phyloP scores from a whole-genome alignment of 108 stramenopile genomes.

The Skeletonema marinoi region DNA sequence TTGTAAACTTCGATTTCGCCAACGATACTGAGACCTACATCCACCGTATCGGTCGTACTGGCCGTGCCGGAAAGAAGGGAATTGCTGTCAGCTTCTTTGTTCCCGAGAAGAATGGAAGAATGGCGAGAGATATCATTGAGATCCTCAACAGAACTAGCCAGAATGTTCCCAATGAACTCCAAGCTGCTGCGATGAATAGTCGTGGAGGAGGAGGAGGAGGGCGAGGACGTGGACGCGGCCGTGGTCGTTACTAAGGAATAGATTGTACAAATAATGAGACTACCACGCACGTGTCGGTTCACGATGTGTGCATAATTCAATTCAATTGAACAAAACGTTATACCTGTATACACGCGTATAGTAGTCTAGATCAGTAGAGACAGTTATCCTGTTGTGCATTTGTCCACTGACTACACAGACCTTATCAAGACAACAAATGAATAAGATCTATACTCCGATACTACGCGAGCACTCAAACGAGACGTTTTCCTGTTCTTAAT shows the following conservation, averaged over 20 bases:
- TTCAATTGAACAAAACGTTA: background rate
- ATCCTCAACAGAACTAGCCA: conserved; percentile 80
- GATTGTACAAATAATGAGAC: background rate
- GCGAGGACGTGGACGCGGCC: conserved; percentile 58
- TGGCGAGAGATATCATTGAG: conserved; percentile 86
- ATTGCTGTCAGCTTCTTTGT: conserved; percentile 95
- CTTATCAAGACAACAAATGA: too few species aligned
- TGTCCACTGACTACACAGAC: too few species aligned
- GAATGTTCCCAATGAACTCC: conserved; percentile 69
- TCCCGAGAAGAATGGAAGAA: conserved; percentile 87
- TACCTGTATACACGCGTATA: background rate
- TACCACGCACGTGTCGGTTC: background rate
- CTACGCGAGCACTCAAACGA: background rate
- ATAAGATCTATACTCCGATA: too few species aligned
- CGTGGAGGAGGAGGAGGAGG: conserved; percentile 61
- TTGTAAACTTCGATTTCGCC: conserved; percentile 93
- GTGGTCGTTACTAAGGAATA: conserved; percentile 37
- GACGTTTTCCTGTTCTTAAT: background rate
- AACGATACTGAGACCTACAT: conserved; percentile 87
- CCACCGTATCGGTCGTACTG: conserved; percentile 98
- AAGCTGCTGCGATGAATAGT: conserved; percentile 49
- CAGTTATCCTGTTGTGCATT: too few species aligned
- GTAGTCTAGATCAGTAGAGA: background rate
- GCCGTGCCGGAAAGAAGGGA: conserved; percentile 98
- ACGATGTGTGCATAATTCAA: background rate